Evolutionary conservation across 441 rosid species (phyloP).

Genomic region (Adansonia rubrostipa): DNA sequence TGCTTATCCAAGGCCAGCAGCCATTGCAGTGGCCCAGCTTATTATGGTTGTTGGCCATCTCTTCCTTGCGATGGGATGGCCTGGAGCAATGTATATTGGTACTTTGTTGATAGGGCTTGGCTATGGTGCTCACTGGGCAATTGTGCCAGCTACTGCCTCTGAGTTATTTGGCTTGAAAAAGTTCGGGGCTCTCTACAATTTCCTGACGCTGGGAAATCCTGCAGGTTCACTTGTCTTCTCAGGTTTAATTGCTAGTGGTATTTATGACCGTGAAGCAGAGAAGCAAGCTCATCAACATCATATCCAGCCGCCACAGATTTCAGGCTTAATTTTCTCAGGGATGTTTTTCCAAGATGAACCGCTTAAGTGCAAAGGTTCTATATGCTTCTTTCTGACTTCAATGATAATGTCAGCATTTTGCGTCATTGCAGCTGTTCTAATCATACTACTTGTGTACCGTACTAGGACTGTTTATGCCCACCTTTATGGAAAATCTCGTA

Average conservation of each 20-base stretch:
- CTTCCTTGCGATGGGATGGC: constrained; percentile 91
- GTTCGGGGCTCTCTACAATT: constrained; percentile 90
- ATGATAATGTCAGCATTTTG: constrained; percentile 89
- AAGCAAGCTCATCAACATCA: constrained; percentile 60
- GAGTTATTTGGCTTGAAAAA: constrained; percentile 95
- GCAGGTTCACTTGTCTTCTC: constrained; percentile 94
- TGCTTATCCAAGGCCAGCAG: constrained; percentile 87
- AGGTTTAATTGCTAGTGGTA: constrained; percentile 80
- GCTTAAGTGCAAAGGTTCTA: constrained; percentile 66
- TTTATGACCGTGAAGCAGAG: constrained; percentile 88
- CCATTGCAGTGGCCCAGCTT: constrained; percentile 79
- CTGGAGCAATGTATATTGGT: constrained; percentile 83
- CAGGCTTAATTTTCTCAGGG: constrained; percentile 35
- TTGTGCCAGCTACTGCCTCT: constrained; percentile 93
- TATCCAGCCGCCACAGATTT: constrained; percentile 9
- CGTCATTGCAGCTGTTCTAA: constrained; percentile 62
- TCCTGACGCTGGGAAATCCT: constrained; percentile 89
- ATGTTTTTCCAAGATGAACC: constrained; percentile 49
- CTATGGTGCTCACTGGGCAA: constrained; percentile 97
- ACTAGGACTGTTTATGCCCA: constrained; percentile 72
- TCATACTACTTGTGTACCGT: constrained; percentile 81
- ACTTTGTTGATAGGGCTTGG: constrained; percentile 88
- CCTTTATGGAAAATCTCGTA: constrained; percentile 73
- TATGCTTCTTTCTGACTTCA: constrained; percentile 89
- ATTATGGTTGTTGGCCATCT: constrained; percentile 86